A percentile compares a stretch with the other conserved stretches of the same genome.
These are phyloP conservation scores for Tuber indicum DNA, from an alignment of 495 filamentous ascomycete genomes.

Conservation along the genomic window DNA sequence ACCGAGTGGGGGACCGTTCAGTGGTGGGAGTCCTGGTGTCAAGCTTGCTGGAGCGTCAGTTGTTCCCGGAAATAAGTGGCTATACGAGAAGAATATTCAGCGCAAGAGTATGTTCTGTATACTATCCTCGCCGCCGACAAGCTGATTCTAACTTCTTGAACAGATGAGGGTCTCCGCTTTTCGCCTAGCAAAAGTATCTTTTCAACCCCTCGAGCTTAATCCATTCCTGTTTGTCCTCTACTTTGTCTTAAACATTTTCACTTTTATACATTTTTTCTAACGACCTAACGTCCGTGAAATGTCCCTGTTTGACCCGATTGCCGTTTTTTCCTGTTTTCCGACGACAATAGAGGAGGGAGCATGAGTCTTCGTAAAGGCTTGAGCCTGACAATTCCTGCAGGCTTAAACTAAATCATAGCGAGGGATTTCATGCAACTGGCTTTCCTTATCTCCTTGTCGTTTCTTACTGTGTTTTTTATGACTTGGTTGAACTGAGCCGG, in stretches of 20 bases:
- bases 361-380: neutral
- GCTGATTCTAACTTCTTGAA: neutral
- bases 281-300: neutral
- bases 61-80: slow-evolving; percentile 78
- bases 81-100: slow-evolving; percentile 63
- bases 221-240: neutral
- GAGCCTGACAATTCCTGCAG: slow-evolving; percentile 5
- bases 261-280: neutral
- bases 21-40: slow-evolving; percentile 43
- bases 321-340: neutral
- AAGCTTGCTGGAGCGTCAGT: slow-evolving; percentile 59
- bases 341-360: neutral
- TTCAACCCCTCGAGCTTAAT: neutral
- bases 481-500: neutral
- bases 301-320: neutral
- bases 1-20: slow-evolving; percentile 42
- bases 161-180: slow-evolving; percentile 1
- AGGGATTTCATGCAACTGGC: neutral
- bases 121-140: neutral
- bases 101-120: slow-evolving; percentile 27
- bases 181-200: neutral
- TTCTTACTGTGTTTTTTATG: neutral
- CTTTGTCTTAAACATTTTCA: neutral
- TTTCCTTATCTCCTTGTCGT: neutral
- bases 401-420: neutral